Conservation (phyloP, 1,284 basidiomycete genomes). For the Sporisorium exsertum region DNA sequence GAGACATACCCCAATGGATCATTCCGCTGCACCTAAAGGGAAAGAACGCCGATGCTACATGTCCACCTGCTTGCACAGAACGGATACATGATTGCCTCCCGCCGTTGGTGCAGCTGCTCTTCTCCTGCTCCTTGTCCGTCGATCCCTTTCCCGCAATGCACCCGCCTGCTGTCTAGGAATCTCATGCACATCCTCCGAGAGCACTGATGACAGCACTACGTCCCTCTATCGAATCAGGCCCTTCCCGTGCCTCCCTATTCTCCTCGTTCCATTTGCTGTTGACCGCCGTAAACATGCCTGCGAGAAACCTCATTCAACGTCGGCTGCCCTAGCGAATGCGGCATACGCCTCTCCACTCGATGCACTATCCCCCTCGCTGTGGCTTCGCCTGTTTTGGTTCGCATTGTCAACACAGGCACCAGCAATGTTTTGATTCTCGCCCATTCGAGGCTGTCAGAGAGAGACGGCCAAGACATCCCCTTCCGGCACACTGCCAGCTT, state of each 20-base stretch:
- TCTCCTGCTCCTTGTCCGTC: slow-evolving; percentile 6
- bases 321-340: slow-evolving; percentile 39
- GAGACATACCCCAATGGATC: slow-evolving; percentile 40
- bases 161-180: slow-evolving; percentile 46
- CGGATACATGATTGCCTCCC: background rate
- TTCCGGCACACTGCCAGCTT: background rate
- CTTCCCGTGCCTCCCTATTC: slow-evolving; percentile 5
- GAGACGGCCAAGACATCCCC: background rate
- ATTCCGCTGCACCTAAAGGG: slow-evolving; percentile 4
- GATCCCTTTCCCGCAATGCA: slow-evolving; percentile 30
- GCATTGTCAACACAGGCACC: slow-evolving; percentile 2
- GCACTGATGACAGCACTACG: slow-evolving; percentile 8
- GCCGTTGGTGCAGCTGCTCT: background rate
- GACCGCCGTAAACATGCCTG: slow-evolving; percentile 37
- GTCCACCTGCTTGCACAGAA: background rate
- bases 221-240: background rate
- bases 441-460: background rate
- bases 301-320: slow-evolving; percentile 46
- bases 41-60: slow-evolving; percentile 11
- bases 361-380: slow-evolving; percentile 1
- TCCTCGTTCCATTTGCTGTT: background rate
- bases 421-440: slow-evolving; percentile 45
- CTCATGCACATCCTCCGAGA: slow-evolving; percentile 23
- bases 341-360: slow-evolving; percentile 20
- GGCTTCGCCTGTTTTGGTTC: background rate